Evolutionary conservation across 306 rosid species (phyloP).

Genomic region (Amphicarpaea edgeworthii): DNA sequence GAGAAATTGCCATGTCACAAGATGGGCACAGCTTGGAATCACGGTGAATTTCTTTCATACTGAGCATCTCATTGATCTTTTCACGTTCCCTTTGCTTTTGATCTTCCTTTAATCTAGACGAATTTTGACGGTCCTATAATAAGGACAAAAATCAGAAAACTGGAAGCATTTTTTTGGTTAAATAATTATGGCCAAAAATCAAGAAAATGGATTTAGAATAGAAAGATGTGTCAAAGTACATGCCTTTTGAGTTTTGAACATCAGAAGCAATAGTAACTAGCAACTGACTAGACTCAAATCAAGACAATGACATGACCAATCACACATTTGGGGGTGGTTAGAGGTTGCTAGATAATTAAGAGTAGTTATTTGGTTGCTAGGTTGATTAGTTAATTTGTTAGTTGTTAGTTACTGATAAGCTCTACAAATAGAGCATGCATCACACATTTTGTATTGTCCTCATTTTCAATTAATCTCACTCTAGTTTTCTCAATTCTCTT

Average conservation of each 20-base stretch:
- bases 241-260: neutral
- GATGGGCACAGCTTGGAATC: slow-evolving; percentile 88
- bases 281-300: slow-evolving; percentile 17
- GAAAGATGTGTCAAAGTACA: neutral
- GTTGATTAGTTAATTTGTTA: neutral
- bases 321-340: neutral
- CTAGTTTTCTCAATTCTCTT: neutral
- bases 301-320: neutral
- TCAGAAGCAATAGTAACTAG: slow-evolving; percentile 4
- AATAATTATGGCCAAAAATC: neutral
- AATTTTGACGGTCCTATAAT: slow-evolving; percentile 83
- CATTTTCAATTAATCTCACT: neutral
- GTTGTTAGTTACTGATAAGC: neutral
- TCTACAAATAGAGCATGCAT: neutral
- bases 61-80: slow-evolving; percentile 82
- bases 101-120: slow-evolving; percentile 58
- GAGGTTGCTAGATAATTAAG: neutral
- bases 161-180: slow-evolving; percentile 21
- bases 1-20: slow-evolving; percentile 86
- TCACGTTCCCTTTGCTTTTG: slow-evolving; percentile 73
- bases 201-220: neutral
- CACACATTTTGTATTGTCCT: neutral
- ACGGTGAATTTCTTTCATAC: slow-evolving; percentile 71
- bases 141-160: slow-evolving; percentile 22
- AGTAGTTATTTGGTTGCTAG: neutral